phyloP scores from a whole-genome alignment of 768 basidiomycete species.

The Pisolithus orientalis region DNA sequence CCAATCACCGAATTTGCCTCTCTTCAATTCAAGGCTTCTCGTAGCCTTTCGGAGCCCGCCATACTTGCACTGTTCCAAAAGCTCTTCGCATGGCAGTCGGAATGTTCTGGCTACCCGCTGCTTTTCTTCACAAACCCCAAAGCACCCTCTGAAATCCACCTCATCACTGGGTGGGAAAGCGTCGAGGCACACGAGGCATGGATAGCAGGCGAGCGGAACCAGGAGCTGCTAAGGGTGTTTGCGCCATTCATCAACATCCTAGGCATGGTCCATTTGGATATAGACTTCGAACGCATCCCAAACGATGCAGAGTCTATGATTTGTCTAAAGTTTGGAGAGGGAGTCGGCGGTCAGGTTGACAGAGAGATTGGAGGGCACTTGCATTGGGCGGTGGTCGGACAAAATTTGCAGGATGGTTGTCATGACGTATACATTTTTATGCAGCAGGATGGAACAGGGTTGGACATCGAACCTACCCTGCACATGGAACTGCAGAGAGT shows the following conservation, averaged over 20 bases:
- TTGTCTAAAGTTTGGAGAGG: slow-evolving; percentile 7
- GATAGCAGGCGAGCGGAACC: slow-evolving; percentile 36
- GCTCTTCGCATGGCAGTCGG: slow-evolving; percentile 31
- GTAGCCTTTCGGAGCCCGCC: slow-evolving; percentile 24
- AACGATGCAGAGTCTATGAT: slow-evolving; percentile 1
- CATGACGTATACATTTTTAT: slow-evolving; percentile 12
- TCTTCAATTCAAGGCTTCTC: slow-evolving; percentile 28
- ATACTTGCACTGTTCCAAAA: slow-evolving; percentile 25
- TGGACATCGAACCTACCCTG: neutral
- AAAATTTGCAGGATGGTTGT: slow-evolving; percentile 6
- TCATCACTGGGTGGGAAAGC: slow-evolving; percentile 41
- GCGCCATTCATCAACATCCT: slow-evolving; percentile 26
- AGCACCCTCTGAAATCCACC: slow-evolving; percentile 23
- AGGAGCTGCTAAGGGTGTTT: slow-evolving; percentile 29
- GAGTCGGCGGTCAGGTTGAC: neutral
- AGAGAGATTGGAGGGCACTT: neutral
- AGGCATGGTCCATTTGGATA: slow-evolving; percentile 33
- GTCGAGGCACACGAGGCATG: slow-evolving; percentile 36
- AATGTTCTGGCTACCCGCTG: slow-evolving; percentile 37
- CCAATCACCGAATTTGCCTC: slow-evolving; percentile 39
- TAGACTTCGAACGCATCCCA: slow-evolving; percentile 32
- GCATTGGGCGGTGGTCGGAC: slow-evolving; percentile 8
- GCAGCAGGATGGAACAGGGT: neutral
- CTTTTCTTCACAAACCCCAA: slow-evolving; percentile 28
- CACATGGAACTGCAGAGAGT: slow-evolving; percentile 10